Conservation (phyloP, 1,284 basidiomycete genomes). For the Neonothopanus nambi region DNA sequence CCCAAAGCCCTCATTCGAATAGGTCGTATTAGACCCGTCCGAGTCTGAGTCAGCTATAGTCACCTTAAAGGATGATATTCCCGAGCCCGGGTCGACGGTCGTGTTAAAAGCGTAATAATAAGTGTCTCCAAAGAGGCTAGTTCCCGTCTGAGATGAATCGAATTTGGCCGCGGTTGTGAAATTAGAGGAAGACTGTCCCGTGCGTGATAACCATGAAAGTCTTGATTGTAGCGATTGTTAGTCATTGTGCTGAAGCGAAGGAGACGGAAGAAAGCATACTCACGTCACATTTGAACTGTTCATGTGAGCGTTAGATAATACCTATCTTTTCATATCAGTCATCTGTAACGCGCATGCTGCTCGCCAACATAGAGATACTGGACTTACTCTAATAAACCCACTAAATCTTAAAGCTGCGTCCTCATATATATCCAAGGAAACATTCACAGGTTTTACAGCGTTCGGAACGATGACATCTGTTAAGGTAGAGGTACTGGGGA, state of each 20-base stretch:
- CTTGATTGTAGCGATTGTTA: not conserved
- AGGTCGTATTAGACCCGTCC: not conserved
- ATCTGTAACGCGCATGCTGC: too few species aligned
- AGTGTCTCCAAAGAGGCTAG: constrained; percentile 12
- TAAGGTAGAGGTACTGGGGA: constrained; percentile 16
- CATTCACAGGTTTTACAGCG: constrained; percentile 15
- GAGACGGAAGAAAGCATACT: too few species aligned
- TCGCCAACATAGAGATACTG: not conserved
- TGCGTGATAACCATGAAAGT: constrained; percentile 11
- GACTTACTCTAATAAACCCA: constrained; percentile 10
- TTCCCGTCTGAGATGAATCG: not conserved
- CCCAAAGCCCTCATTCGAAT: not conserved
- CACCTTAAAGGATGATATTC: constrained; percentile 11
- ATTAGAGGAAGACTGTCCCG: not conserved
- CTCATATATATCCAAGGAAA: not conserved
- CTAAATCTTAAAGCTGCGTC: not conserved
- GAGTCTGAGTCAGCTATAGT: not conserved
- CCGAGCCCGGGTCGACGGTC: constrained; percentile 4
- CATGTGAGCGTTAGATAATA: constrained; percentile 7
- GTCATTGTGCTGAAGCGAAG: not conserved
- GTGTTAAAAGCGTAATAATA: constrained; percentile 15
- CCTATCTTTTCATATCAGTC: not conserved
- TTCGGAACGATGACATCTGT: constrained; percentile 17
- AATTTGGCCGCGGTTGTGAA: not conserved
- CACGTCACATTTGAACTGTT: constrained; percentile 7